Percentiles rank a stretch among this genome's conserved stretches.
Evolutionary conservation across 2,329 filamentous ascomycete genomes (phyloP).

Genomic region (Stagonosporopsis tanaceti): DNA sequence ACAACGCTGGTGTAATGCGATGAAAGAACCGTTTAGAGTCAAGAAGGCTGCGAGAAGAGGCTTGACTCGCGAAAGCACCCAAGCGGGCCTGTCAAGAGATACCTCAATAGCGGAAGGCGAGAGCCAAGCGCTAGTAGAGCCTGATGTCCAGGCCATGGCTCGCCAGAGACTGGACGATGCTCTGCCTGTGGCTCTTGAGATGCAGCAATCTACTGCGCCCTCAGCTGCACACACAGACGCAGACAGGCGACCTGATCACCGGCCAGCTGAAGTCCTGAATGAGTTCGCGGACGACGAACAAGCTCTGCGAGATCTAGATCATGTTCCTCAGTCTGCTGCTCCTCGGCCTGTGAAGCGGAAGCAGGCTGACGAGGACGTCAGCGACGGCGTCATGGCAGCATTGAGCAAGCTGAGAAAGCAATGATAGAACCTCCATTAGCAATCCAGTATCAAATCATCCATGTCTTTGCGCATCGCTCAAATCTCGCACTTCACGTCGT

Average conservation of each 20-base stretch:
- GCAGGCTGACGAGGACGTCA: constrained; percentile 55
- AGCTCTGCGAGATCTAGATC: constrained; percentile 50
- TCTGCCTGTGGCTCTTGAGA: constrained; percentile 38
- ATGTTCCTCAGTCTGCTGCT: constrained; percentile 14
- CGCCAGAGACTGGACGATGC: constrained; percentile 41
- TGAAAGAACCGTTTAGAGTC: constrained; percentile 84
- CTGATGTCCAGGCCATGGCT: constrained; percentile 32
- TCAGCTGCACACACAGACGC: constrained; percentile 39
- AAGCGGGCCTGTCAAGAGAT: constrained; percentile 34
- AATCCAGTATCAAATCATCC: background rate
- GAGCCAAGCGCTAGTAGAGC: constrained; percentile 16
- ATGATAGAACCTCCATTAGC: constrained; percentile 9
- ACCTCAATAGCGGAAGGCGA: constrained; percentile 38
- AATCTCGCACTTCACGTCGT: constrained; percentile 6
- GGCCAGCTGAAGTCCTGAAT: constrained; percentile 42
- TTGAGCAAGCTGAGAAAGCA: constrained; percentile 62
- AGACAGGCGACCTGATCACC: constrained; percentile 46
- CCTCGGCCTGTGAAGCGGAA: constrained; percentile 46
- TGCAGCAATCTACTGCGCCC: constrained; percentile 31
- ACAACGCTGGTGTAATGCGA: constrained; percentile 79
- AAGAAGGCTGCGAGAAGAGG: constrained; percentile 71
- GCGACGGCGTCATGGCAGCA: constrained; percentile 66
- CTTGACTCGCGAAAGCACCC: constrained; percentile 47
- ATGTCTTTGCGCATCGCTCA: background rate
- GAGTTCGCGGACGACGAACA: constrained; percentile 55